phyloP scores from a whole-genome alignment of 345 rosid species.

The Eucalyptus sideroxylon region DNA sequence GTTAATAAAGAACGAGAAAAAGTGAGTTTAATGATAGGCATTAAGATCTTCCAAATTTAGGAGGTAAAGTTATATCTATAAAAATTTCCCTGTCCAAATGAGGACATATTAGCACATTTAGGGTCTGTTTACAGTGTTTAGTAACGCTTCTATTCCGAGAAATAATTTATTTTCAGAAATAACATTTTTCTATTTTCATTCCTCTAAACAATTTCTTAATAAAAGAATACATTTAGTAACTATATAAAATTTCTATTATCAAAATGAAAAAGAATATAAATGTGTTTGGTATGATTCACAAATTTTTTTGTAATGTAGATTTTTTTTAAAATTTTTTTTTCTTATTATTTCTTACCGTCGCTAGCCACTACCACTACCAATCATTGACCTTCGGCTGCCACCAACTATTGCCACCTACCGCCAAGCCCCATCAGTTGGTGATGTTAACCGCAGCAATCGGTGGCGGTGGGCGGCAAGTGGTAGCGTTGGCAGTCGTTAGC shows the following conservation, averaged over 20 bases:
- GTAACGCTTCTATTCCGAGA: accelerated
- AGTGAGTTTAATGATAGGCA: neutral
- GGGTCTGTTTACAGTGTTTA: accelerated
- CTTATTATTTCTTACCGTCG: accelerated
- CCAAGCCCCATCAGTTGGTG: accelerated
- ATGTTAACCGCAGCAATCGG: accelerated
- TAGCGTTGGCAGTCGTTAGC: accelerated
- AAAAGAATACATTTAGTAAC: accelerated
- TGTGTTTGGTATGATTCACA: accelerated
- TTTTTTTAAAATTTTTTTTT: too few species aligned
- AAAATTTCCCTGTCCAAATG: accelerated
- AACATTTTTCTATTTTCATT: too few species aligned
- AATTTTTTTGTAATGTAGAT: accelerated
- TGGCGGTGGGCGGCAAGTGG: accelerated
- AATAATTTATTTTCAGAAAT: too few species aligned
- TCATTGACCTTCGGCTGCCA: accelerated
- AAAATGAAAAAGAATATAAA: too few species aligned
- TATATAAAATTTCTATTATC: too few species aligned
- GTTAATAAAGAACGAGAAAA: neutral
- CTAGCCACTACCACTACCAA: accelerated
- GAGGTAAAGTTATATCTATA: neutral
- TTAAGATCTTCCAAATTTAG: neutral
- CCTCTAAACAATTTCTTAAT: too few species aligned
- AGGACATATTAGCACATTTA: accelerated
- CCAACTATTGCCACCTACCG: accelerated